Base-by-base conservation (phyloP, 805 yeast species). In the Yarrowia osloensis region DNA sequence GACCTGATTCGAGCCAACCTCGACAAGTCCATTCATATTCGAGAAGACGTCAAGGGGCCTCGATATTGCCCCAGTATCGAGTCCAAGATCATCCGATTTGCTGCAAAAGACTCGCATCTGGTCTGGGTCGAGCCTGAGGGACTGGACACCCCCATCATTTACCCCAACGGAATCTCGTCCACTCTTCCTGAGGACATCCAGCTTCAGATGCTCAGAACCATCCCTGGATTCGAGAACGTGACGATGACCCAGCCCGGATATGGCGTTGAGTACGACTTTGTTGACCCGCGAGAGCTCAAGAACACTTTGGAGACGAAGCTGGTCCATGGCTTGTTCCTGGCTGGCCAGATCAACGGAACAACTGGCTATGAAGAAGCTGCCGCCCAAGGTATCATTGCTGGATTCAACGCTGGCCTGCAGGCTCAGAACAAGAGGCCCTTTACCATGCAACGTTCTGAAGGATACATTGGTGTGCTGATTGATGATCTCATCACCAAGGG, bases 331-430 rank as follows among this genome's bases (percentile, higher is more conserved):
- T 77, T 95, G 40, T 95, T 79, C 75, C 79, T 95, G 52, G 99
- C 99, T 0, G 99, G 99, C 1, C 99, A 95, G 76, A 95, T 95
- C 47, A 95, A 95, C 74, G 99, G 99, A 37, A 95, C 99, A 0
- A 95, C 99, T 0, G 99, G 99, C 0, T 95, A 95, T 73, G 99
- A 95, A 78, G 99, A 95, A 75, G 99, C 99, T 0, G 97, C 97
- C 2, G 89, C 98, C 0, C 99, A 95, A 74, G 99, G 99, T 1
- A 82, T 91, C 66, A 79, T 95, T 52, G 99, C 99, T 0, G 99
- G 99, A 11, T 88, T 93, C 44, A 95, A 95, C 76, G 98, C 99
- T 0, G 97, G 97, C 0, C 79, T 91, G 28, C 72, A 86, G 0
- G 74, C 77, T 13, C 73, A 72, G 35, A 74, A 75, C 9, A 72